These are phyloP conservation scores for Clarireedia paspali DNA, from an alignment of 2,329 filamentous ascomycete species.

Conservation along the genomic window DNA sequence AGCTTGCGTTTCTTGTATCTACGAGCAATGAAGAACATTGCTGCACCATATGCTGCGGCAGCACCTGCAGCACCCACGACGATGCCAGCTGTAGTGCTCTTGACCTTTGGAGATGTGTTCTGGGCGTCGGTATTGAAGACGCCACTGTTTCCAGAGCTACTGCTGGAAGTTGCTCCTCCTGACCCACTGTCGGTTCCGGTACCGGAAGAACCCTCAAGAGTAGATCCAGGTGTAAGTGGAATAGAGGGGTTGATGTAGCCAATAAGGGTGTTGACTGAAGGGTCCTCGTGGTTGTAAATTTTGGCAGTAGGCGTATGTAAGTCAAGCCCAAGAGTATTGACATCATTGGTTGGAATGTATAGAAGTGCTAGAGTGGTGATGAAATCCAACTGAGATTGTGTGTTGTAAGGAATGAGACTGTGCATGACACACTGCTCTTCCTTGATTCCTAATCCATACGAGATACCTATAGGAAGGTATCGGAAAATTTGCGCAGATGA, in stretches of 20 bases:
- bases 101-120: constrained; percentile 46
- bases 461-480: constrained; percentile 58
- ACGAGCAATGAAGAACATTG: constrained; percentile 69
- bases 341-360: constrained; percentile 64
- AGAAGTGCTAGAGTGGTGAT: constrained; percentile 74
- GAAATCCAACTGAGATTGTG: constrained; percentile 59
- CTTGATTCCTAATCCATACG: constrained; percentile 42
- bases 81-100: constrained; percentile 58
- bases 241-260: constrained; percentile 78
- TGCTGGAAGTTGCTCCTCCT: constrained; percentile 29
- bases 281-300: constrained; percentile 64
- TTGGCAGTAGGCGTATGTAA: constrained; percentile 63
- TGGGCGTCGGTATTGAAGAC: constrained; percentile 32
- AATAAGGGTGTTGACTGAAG: constrained; percentile 65
- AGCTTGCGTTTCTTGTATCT: constrained; percentile 60
- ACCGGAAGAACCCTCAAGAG: constrained; percentile 26
- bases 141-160: constrained; percentile 32
- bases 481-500: constrained; percentile 81
- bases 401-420: constrained; percentile 70
- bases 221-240: constrained; percentile 35
- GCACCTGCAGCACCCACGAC: constrained; percentile 56
- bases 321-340: constrained; percentile 60
- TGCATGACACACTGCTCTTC: constrained; percentile 53
- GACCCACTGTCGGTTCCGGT: constrained; percentile 32
- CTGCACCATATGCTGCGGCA: constrained; percentile 64